Evolutionary conservation across 75 land plant species (phyloP), one percentile per base, ranked within the genome.

Genomic region (Cupressus sempervirens): DNA sequence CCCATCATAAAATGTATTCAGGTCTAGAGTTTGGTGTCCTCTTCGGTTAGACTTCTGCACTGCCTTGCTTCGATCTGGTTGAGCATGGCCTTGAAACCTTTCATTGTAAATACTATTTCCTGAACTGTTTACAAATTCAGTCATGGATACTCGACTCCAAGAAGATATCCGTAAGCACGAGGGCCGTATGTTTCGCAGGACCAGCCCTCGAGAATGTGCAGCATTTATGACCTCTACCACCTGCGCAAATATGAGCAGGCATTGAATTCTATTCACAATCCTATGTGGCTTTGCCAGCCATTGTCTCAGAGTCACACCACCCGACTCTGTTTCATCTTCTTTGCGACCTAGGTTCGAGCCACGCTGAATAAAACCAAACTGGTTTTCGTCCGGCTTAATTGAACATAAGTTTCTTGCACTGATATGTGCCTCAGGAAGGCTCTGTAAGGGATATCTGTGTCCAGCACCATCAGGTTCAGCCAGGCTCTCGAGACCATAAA

Each of bases 141-240:
- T 92, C 74, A 97, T 93, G 7, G 98, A 87, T 41, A 97, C 91
- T 15, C 89, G 91, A 83, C 89, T 92, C 65, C 90, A 89, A 4
- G 98, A 90, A 13, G 99, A 97, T 79, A 97, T 84, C 70, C 96
- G 84, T 54, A 97, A 93, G 83, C 98, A 97, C 0, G 99, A 97
- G 34, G 99, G 99, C 52, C 99, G 87, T 34, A 95, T 90, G 90
- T 93, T 96, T 54, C 89, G 86, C 81, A 97, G 86, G 56, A 94
- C 91, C 30, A 95, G 88, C 30, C 99, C 99, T 83, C 93, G 99
- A 1, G 91, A 87, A 83, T 97, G 99, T 8, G 99, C 99, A 26
- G 87, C 87, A 68, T 91, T 89, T 73, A 97, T 98, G 84, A 91
- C 91, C 75, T 94, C 95, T 40, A 92, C 91, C 40, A 96, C 90